phyloP scores from a whole-genome alignment of 225 moss, liverwort and hornwort genomes.

The Pleurozium schreberi region DNA sequence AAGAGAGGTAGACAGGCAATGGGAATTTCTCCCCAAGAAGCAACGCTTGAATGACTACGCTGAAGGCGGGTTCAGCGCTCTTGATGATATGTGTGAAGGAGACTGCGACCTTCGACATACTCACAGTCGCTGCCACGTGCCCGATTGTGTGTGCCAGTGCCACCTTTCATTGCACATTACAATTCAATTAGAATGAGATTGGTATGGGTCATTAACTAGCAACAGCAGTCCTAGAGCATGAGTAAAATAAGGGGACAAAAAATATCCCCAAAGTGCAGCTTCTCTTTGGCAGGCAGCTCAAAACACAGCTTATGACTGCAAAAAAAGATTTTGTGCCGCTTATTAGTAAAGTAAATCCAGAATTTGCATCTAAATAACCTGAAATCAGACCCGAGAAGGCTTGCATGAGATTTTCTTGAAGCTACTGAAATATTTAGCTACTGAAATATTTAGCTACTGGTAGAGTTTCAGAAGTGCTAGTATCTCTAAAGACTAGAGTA shows the following conservation, averaged over 20 bases:
- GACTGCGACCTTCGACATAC: conserved; percentile 98
- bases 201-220: neutral
- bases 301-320: neutral
- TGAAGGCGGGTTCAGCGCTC: conserved; percentile 94
- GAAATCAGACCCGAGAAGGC: neutral
- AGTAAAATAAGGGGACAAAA: neutral
- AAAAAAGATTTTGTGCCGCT: neutral
- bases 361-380: neutral
- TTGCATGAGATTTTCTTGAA: neutral
- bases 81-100: conserved; percentile 99
- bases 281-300: neutral
- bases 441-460: neutral
- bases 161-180: conserved; percentile 26
- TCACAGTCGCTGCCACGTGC: conserved; percentile 94
- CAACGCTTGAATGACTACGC: conserved; percentile 56
- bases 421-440: neutral
- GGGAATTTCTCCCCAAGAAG: conserved; percentile 68
- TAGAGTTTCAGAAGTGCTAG: neutral
- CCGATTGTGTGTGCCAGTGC: conserved; percentile 92
- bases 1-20: conserved; percentile 61
- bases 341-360: neutral
- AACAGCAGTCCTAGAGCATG: neutral
- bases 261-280: neutral
- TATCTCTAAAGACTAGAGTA: neutral
- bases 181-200: neutral